phyloP scores from a whole-genome alignment of 495 filamentous ascomycete genomes.

The Barbatosphaeria neglecta region DNA sequence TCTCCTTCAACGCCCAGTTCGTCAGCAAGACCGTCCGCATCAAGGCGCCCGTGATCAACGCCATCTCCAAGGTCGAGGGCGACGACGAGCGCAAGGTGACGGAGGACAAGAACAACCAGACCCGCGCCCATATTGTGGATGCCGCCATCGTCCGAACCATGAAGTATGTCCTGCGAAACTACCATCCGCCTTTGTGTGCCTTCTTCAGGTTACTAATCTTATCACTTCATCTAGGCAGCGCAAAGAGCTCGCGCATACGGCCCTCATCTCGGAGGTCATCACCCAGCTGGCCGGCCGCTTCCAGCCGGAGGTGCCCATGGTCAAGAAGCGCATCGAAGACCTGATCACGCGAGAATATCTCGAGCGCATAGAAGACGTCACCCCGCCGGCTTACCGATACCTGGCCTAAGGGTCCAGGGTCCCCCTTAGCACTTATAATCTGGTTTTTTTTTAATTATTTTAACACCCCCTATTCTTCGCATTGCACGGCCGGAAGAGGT shows the following conservation, averaged over 20 bases:
- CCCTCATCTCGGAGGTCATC: constrained; percentile 78
- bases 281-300: constrained; percentile 68
- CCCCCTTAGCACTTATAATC: not conserved
- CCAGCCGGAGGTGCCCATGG: constrained; percentile 76
- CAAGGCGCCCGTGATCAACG: constrained; percentile 54
- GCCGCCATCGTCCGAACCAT: constrained; percentile 89
- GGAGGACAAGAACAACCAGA: constrained; percentile 75
- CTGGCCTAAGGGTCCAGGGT: constrained; percentile 32
- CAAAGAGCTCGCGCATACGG: constrained; percentile 67
- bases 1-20: constrained; percentile 79
- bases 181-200: not conserved
- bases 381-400: constrained; percentile 64
- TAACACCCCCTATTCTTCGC: too few species aligned
- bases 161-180: constrained; percentile 54
- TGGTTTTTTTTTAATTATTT: too few species aligned
- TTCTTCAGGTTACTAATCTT: constrained; percentile 3
- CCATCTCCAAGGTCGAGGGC: constrained; percentile 78
- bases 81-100: constrained; percentile 76
- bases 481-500: too few species aligned
- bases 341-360: constrained; percentile 88
- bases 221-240: constrained; percentile 65
- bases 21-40: constrained; percentile 71
- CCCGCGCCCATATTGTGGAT: constrained; percentile 66
- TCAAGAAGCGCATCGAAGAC: constrained; percentile 90
- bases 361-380: constrained; percentile 64